phyloP scores from a whole-genome alignment of 805 yeast genomes.

The Wickerhamiella sorbophila region DNA sequence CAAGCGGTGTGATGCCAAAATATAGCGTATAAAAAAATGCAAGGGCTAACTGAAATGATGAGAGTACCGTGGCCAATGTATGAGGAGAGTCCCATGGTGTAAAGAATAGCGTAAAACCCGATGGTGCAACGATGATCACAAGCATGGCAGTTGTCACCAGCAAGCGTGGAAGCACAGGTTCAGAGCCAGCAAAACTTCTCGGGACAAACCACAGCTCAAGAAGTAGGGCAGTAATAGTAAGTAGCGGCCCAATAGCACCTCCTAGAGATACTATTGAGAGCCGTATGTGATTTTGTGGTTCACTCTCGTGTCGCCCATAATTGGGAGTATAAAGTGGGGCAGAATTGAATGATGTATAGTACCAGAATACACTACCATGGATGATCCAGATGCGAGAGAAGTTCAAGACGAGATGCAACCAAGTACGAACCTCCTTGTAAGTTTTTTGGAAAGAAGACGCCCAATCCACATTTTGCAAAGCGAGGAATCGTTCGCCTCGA shows the following conservation, averaged over 20 bases:
- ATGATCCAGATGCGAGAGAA: constrained; percentile 71
- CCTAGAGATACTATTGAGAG: constrained; percentile 51
- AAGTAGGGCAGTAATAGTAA: constrained; percentile 41
- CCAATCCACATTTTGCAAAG: constrained; percentile 51
- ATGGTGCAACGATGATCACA: constrained; percentile 25
- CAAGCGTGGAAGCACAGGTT: constrained; percentile 38
- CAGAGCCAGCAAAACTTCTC: constrained; percentile 59
- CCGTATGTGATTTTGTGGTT: constrained; percentile 43
- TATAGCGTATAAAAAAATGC: constrained; percentile 41
- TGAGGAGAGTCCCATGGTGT: constrained; percentile 11
- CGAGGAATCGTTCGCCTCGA: constrained; percentile 40
- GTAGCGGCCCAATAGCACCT: constrained; percentile 45
- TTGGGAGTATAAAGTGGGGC: constrained; percentile 50
- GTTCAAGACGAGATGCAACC: constrained; percentile 61
- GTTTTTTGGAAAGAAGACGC: constrained; percentile 55
- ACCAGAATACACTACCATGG: constrained; percentile 65
- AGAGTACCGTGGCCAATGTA: constrained; percentile 23
- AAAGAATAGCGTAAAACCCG: constrained; percentile 8
- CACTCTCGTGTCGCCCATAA: constrained; percentile 32
- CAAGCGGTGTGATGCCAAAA: constrained; percentile 48
- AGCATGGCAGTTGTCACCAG: constrained; percentile 31
- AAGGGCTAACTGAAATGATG: constrained; percentile 42
- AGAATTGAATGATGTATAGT: constrained; percentile 53
- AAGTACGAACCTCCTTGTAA: constrained; percentile 55
- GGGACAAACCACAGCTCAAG: constrained; percentile 55